Evolutionary conservation across 108 stramenopile species (phyloP), one percentile per base, ranked within the genome.

Genomic region (Bacterosira constricta): DNA sequence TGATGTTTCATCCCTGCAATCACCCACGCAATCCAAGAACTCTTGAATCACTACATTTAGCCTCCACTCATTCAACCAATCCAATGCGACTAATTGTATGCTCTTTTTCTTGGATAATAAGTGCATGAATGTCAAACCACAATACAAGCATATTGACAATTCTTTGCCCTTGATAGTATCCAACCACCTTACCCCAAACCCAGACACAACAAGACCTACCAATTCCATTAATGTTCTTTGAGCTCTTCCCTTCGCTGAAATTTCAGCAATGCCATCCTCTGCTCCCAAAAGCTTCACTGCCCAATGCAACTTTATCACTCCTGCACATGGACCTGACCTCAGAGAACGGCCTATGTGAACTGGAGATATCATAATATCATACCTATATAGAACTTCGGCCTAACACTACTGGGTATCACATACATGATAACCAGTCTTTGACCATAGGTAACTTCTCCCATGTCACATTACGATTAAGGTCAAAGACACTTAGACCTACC

Each of bases 271-370:
- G 11, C 73, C 73, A 3, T 73, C 73, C 30, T 73, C 63, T 6
- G 73, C 51, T 84, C 89, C 20, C 78, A 84, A 30, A 79, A 87
- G 39, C 71, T 31, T 45, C 6, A 42, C 73, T 1, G 91, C 83
- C 91, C 91, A 92, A 60, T 89, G 77, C 35, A 92, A 60, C 62
- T 90, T 86, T 52, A 92, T 80, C 25, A 82, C 77, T 51, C 88
- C 91, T 37, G 86, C 86, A 56, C 75, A 76, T 6, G 91, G 85
- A 12, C 91, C 91, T 2, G 91, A 88, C 20, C n/a, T n/a, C n/a
- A n/a, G n/a, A n/a, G n/a, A n/a, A n/a, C n/a, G n/a, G n/a, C n/a
- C n/a, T n/a, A n/a, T n/a, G n/a, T n/a, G n/a, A n/a, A n/a, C n/a
- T n/a, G n/a, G n/a, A n/a, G n/a, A n/a, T n/a, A n/a, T n/a, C n/a